A percentile compares a stretch with the other conserved stretches of the same genome.
phyloP scores from a whole-genome alignment of 768 basidiomycete species.

The Termitomyces heimii region DNA sequence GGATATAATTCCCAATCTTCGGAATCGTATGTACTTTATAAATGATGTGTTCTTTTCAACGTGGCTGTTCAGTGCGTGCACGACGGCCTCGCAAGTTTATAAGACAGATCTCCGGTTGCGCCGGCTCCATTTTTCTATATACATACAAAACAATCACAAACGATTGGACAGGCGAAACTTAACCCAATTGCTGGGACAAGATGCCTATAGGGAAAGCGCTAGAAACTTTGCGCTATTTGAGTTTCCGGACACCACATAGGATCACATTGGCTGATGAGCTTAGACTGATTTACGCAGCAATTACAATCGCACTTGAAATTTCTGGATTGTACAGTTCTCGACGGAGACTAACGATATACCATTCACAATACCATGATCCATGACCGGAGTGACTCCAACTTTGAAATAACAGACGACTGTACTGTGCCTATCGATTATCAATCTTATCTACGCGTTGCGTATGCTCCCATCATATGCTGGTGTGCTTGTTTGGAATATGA shows the following conservation, averaged over 20 bases:
- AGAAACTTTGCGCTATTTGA: no score
- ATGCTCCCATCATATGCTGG: background rate
- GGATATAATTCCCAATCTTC: background rate
- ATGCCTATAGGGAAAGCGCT: no score
- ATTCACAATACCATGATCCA: background rate
- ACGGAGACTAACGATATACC: background rate
- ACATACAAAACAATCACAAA: background rate
- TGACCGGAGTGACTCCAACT: background rate
- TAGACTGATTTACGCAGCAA: background rate
- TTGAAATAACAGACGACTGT: no score
- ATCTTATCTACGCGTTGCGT: background rate
- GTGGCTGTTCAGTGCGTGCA: background rate
- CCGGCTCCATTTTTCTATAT: background rate
- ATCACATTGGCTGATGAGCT: background rate
- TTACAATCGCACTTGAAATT: no score
- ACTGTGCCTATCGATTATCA: background rate
- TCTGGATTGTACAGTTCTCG: background rate
- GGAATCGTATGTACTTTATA: background rate
- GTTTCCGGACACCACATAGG: no score
- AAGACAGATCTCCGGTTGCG: background rate
- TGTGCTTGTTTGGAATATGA: background rate
- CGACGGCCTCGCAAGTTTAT: background rate
- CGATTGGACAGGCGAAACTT: conserved; percentile 1
- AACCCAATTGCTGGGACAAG: background rate
- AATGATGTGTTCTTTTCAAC: background rate